Evolutionary conservation across 495 filamentous ascomycete species (phyloP).

Genomic region (Tuber calosporum): DNA sequence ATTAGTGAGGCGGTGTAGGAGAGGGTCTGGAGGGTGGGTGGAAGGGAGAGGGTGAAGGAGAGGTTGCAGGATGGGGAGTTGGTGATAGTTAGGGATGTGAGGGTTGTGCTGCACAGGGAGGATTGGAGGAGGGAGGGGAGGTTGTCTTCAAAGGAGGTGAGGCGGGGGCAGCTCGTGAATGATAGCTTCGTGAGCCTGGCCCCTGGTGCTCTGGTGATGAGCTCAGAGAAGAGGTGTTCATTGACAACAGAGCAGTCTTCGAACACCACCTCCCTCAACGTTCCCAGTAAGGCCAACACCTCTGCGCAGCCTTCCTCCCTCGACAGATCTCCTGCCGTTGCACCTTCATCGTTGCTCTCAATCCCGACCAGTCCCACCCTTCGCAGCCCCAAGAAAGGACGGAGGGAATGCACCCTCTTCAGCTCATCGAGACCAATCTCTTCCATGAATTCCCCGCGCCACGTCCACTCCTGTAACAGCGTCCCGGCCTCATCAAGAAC

Average conservation of each 20-base stretch:
- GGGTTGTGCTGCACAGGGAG: neutral
- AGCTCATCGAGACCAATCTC: slow-evolving; percentile 9
- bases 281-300: slow-evolving; percentile 1
- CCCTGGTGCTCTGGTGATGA: neutral
- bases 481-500: slow-evolving; percentile 27
- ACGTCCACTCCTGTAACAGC: slow-evolving; percentile 15
- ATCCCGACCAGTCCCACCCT: slow-evolving; percentile 22
- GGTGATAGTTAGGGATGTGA: slow-evolving; percentile 9
- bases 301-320: slow-evolving; percentile 37
- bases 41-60: slow-evolving; percentile 17
- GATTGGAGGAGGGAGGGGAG: slow-evolving; percentile 18
- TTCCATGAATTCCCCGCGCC: slow-evolving; percentile 18
- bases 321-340: slow-evolving; percentile 38
- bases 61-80: slow-evolving; percentile 18
- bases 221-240: slow-evolving; percentile 10
- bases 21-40: neutral
- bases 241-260: slow-evolving; percentile 19
- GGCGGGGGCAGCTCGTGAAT: slow-evolving; percentile 11
- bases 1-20: slow-evolving; percentile 13
- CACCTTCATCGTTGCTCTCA: slow-evolving; percentile 16
- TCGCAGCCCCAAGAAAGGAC: slow-evolving; percentile 13
- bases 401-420: slow-evolving; percentile 8
- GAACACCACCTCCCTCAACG: slow-evolving; percentile 10
- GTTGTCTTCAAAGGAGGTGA: slow-evolving; percentile 6
- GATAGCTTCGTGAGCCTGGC: slow-evolving; percentile 13